Base-by-base conservation (phyloP, 306 rosid genomes). In the Cajanus cajan region DNA sequence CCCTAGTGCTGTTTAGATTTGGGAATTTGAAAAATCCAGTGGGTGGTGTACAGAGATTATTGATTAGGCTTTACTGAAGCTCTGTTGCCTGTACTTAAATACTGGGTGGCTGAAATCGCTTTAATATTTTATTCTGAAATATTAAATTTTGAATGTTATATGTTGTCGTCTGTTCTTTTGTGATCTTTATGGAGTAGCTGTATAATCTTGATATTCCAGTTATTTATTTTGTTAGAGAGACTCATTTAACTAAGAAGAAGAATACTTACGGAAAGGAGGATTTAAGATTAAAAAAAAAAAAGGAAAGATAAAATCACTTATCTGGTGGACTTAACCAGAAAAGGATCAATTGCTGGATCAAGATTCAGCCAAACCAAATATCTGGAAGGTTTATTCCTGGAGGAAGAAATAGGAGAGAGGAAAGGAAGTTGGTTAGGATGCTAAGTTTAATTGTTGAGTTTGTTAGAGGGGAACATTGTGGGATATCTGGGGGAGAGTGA, bases 11-110 rank as follows among this genome's bases (percentile, higher is more conserved):
- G 12, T 43, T 57, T 48, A 76, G 77, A 57, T 65, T 73, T 82
- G 59, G 73, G 89, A 50, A 62, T 55, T 61, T 77, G 76, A 63
- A 66, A 78, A 72, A 58, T 78, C 82, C 40, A 43, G 52, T 76
- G 67, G 74, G 41, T 77, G 69, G 51, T 84, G 68, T 75, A 65
- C 71, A 41, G 54, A 76, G 76, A 69, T 63, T 45, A 39, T 50
- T 67, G 70, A 41, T 69, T 51, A 58, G 81, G 82, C 7, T 68
- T 45, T 80, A 74, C 39, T 59, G 72, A 61, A 64, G 47, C 37
- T 68, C 18, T 47, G 66, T 79, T 79, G 71, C 81, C 51, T 64
- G 51, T 39, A 64, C 72, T 72, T 78, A 73, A 59, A 78, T 68
- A 59, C 64, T 40, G 62, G 69, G 79, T 67, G 50, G 66, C 44